Evolutionary conservation across 441 rosid genomes (phyloP), one percentile per base, ranked within the genome.

Genomic region (Pelargonium myrrhifolium): DNA sequence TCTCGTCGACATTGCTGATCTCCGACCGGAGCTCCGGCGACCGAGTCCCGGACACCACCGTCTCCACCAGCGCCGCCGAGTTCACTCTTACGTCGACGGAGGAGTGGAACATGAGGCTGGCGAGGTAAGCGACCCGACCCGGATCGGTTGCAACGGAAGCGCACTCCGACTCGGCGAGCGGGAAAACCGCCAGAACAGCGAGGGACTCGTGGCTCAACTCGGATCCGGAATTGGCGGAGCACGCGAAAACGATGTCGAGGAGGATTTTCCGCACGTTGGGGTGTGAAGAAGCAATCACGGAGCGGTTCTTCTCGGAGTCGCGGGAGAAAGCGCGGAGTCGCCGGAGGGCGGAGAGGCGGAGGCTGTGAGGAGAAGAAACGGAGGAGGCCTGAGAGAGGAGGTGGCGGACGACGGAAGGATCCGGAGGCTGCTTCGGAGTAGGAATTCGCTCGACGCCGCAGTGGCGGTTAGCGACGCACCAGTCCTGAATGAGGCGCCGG

Each of bases 31-130:
- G 83, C 68, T 92, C 96, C 64, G 78, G 45, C 42, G 89, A 85
- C 67, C 82, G 14, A 86, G 83, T 67, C 89, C 96, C 62, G 78
- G 45, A 37, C 87, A 85, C 66, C 39, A 79, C 83, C 42, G 75
- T 82, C 79, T 93, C 97, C 45, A 93, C 71, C 51, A 93, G 74
- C 59, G 92, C 84, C 18, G 95, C 96, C 9, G 97, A 81, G 81
- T 89, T 87, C 43, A 87, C 81, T 67, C 97, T 84, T 62, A 86
- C 90, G 28, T 93, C 96, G 1, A 80, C 65, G 0, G 87, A 87
- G 0, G 89, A 66, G 66, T 91, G 85, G 40, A 87, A 86, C 35
- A 93, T 71, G 8, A 93, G 76, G 51, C 81, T 79, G 2, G 85
- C 77, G 5, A 90, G 39, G 65, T 66, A 81, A 2, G 55, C 62